Base-by-base conservation (phyloP, 2,329 filamentous ascomycete genomes). In the Hypoxylon sp. region DNA sequence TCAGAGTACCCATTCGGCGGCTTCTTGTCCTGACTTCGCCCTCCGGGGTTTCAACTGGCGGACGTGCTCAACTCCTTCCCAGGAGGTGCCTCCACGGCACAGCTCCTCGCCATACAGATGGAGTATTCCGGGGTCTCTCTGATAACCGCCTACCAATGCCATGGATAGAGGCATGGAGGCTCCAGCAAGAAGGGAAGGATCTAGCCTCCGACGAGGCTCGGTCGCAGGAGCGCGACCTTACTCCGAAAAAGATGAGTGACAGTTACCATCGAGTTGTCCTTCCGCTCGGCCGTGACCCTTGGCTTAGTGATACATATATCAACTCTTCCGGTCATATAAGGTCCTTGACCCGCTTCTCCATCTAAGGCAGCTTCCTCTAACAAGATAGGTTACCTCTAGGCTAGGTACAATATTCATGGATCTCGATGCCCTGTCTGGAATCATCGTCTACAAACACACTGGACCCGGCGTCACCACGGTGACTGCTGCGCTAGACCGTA, bases 361-460 rank as follows among this genome's bases (percentile, higher is more conserved):
- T 58, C 49, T 16, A 16, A n/a, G n/a, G n/a, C 36, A 44, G 12
- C 18, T 32, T 9, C n/a, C 11, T 40, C 26, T 63, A 45, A 64
- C 57, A 36, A 16, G 8, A 49, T 58, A 36, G 20, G 8, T 14
- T 18, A 40, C 5, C 58, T 66, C 20, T 64, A 86, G 88, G 55
- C 82, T 93, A 6, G 91, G 91, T 0, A 89, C 91, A 0, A 80
- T 94, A 14, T 87, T 94, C 65, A 93, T 93, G 90, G 91, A 94
- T 67, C 83, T 94, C 1, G 91, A 94, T 77, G 91, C 91, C 0
- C 79, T 94, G 6, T 91, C 91, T 0, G 91, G 92, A 8, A 87
- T 93, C 48, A 86, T 94, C 59, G 91, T 91, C 16, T 90, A 93
- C 77, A 91, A 90, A 67, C 80, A 89, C 82, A 78, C 85, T 81